phyloP scores from a whole-genome alignment of 441 rosid genomes.

The Bruguiera hainesii region DNA sequence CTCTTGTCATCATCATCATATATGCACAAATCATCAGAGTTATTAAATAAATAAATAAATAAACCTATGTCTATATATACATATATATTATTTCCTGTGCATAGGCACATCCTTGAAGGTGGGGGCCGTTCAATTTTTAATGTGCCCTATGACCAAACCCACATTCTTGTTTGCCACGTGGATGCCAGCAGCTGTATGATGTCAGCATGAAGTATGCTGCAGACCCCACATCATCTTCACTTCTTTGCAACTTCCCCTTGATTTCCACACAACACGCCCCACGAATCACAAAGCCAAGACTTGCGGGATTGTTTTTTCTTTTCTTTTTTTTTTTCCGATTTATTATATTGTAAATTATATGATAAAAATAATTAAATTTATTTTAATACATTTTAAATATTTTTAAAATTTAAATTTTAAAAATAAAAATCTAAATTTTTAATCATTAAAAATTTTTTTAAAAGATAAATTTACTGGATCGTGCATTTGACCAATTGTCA shows the following conservation, averaged over 20 bases:
- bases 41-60: background rate
- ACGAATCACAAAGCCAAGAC: too few relatives aligned
- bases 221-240: slow-evolving; percentile 3
- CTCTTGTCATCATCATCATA: too few relatives aligned
- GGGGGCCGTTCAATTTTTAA: slow-evolving; percentile 24
- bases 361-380: too few relatives aligned
- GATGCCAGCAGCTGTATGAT: slow-evolving; percentile 45
- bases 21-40: background rate
- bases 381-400: too few relatives aligned
- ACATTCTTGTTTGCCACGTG: slow-evolving; percentile 41
- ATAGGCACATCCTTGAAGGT: slow-evolving; percentile 26
- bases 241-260: background rate
- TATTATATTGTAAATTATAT: too few relatives aligned
- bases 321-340: background rate
- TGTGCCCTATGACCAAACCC: slow-evolving; percentile 56
- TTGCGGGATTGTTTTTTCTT: too few relatives aligned
- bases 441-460: too few relatives aligned
- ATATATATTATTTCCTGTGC: slow-evolving; percentile 25
- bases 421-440: too few relatives aligned
- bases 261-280: background rate
- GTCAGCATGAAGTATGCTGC: slow-evolving; percentile 55
- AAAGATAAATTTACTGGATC: too few relatives aligned
- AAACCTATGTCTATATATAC: background rate
- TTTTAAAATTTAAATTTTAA: too few relatives aligned
- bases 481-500: too few relatives aligned